These are phyloP conservation scores for Kwoniella dejecticola DNA, from an alignment of 768 basidiomycete genomes.

Conservation along the genomic window DNA sequence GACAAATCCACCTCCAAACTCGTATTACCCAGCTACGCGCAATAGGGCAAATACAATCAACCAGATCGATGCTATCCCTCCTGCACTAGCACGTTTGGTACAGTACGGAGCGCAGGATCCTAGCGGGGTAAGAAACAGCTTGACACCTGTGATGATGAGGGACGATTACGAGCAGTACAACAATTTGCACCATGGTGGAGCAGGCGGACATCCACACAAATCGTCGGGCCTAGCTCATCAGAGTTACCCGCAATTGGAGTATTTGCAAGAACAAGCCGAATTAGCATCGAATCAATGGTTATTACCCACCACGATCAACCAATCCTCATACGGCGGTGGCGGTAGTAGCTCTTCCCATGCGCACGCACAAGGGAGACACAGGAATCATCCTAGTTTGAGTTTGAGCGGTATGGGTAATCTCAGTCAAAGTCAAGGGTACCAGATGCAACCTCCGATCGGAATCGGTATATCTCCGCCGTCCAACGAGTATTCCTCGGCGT, in stretches of 20 bases:
- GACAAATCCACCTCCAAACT: slow-evolving; percentile 65
- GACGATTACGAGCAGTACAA: slow-evolving; percentile 98
- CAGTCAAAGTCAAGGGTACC: slow-evolving; percentile 23
- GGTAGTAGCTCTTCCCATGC: slow-evolving; percentile 8
- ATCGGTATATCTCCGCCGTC: slow-evolving; percentile 31
- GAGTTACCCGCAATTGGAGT: slow-evolving; percentile 87
- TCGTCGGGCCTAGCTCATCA: slow-evolving; percentile 59
- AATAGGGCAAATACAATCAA: slow-evolving; percentile 90
- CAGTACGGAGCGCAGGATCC: slow-evolving; percentile 72
- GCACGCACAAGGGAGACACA: slow-evolving; percentile 18
- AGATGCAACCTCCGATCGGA: slow-evolving; percentile 48
- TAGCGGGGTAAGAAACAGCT: slow-evolving; percentile 57
- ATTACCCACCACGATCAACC: slow-evolving; percentile 16
- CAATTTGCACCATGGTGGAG: slow-evolving; percentile 64
- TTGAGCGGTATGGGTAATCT: too few relatives aligned
- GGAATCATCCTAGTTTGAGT: slow-evolving; percentile 20
- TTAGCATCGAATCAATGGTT: slow-evolving; percentile 30
- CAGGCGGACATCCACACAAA: slow-evolving; percentile 56
- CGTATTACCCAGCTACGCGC: slow-evolving; percentile 63
- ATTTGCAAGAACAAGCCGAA: slow-evolving; percentile 86
- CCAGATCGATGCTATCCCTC: slow-evolving; percentile 87
- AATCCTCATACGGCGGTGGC: slow-evolving; percentile 16
- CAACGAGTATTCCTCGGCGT: slow-evolving; percentile 8
- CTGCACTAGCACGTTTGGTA: slow-evolving; percentile 83
- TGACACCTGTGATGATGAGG: slow-evolving; percentile 90